phyloP scores from a whole-genome alignment of 441 rosid species.

The Theobroma grandiflorum region DNA sequence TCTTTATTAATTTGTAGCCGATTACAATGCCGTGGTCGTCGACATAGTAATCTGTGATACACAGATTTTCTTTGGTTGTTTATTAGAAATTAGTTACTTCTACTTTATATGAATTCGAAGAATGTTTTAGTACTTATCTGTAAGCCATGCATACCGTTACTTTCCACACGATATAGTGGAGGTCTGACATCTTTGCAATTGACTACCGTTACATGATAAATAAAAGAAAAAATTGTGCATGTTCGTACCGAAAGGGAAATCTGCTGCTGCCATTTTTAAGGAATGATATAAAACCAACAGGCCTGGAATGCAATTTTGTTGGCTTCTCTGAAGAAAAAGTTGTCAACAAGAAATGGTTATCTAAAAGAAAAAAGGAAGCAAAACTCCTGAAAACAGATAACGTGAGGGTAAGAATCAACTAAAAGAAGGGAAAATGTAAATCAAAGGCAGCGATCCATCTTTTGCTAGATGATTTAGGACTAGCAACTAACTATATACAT shows the following conservation, averaged over 20 bases:
- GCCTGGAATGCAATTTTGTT: neutral
- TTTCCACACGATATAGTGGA: neutral
- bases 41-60: no score
- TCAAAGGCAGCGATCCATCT: neutral
- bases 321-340: no score
- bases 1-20: neutral
- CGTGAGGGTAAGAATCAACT: neutral
- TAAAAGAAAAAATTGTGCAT: no score
- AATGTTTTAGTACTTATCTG: no score
- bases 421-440: neutral
- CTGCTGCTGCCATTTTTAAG: neutral
- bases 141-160: neutral
- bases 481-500: neutral
- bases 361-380: no score
- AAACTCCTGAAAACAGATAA: no score
- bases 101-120: neutral
- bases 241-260: no score
- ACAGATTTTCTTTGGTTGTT: neutral
- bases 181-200: neutral
- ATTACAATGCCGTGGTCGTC: neutral
- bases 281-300: neutral
- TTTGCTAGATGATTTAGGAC: neutral
- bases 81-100: neutral
- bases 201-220: neutral
- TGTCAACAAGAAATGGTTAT: no score